A percentile compares a stretch with the other conserved stretches of the same genome.
These are phyloP conservation scores for Dissoconium aciculare DNA, from an alignment of 2,329 filamentous ascomycete genomes.

Conservation along the genomic window DNA sequence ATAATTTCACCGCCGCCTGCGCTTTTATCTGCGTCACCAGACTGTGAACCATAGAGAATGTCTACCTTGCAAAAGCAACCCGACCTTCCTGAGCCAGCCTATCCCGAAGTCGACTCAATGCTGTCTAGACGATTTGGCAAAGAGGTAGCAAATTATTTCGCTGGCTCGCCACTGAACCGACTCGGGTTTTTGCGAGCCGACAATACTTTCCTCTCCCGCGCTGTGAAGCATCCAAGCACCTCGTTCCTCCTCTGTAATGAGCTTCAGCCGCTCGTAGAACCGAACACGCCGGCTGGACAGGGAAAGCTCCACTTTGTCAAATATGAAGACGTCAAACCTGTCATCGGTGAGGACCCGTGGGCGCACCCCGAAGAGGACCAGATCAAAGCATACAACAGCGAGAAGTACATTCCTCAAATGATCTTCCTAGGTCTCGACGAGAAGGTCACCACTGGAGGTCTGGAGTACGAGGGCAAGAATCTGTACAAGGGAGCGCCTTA, in stretches of 20 bases:
- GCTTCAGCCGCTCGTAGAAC: conserved; percentile 50
- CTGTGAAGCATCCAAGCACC: conserved; percentile 50
- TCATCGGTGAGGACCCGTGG: conserved; percentile 62
- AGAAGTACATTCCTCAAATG: conserved; percentile 50
- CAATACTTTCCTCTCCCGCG: conserved; percentile 51
- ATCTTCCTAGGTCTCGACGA: conserved; percentile 80
- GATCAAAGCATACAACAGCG: conserved; percentile 60
- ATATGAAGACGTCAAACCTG: conserved; percentile 50
- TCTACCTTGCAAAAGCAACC: no score
- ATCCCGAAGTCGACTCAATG: conserved; percentile 50
- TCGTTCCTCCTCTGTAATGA: conserved; percentile 67
- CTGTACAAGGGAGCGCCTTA: conserved; percentile 64
- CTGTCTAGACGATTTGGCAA: conserved; percentile 62
- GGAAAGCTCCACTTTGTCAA: conserved; percentile 51
- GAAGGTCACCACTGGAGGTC: conserved; percentile 33
- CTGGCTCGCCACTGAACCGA: conserved; percentile 60
- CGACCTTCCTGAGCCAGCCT: conserved; percentile 42
- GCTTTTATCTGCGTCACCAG: no score
- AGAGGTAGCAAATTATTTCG: conserved; percentile 73
- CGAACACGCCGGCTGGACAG: conserved; percentile 25
- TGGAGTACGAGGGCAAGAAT: conserved; percentile 48
- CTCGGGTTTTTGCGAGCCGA: conserved; percentile 64
- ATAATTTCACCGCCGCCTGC: no score
- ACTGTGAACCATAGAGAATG: no score
- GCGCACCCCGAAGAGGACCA: conserved; percentile 55